Percentiles rank a stretch among this genome's conserved stretches.
Evolutionary conservation across 805 yeast species (phyloP).

Genomic region (Candida nanaspora): DNA sequence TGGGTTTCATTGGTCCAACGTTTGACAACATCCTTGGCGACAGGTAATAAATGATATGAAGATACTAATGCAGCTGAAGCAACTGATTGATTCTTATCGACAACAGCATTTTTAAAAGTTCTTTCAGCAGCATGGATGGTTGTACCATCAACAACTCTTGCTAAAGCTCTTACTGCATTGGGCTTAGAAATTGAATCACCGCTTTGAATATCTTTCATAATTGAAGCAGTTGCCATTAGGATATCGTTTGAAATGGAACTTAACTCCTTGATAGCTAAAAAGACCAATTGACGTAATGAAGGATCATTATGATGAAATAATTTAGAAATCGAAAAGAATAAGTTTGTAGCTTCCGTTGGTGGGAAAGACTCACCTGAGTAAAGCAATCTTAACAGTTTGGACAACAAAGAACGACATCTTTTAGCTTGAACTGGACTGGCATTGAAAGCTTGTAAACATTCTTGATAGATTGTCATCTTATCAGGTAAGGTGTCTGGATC

Average conservation of each 20-base stretch:
- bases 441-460: conserved; percentile 87
- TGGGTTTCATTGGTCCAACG: conserved; percentile 93
- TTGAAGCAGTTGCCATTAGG: conserved; percentile 95
- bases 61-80: conserved; percentile 93
- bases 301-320: conserved; percentile 89
- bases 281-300: conserved; percentile 85
- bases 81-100: conserved; percentile 79
- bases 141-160: conserved; percentile 81
- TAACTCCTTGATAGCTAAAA: conserved; percentile 88
- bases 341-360: conserved; percentile 79
- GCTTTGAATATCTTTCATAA: conserved; percentile 95
- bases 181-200: conserved; percentile 85
- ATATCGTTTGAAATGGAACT: conserved; percentile 81
- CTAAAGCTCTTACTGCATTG: conserved; percentile 87
- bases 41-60: conserved; percentile 83
- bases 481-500: conserved; percentile 70
- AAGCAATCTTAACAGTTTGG: conserved; percentile 75
- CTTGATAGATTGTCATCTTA: conserved; percentile 96
- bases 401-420: conserved; percentile 75
- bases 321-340: conserved; percentile 91
- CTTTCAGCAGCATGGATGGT: conserved; percentile 94
- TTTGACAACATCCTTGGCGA: conserved; percentile 85
- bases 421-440: conserved; percentile 84
- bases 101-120: conserved; percentile 84
- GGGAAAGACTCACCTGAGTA: conserved; percentile 87